These are phyloP conservation scores for Coprinopsis cinerea DNA, from an alignment of 768 basidiomycete species.

Conservation along the genomic window DNA sequence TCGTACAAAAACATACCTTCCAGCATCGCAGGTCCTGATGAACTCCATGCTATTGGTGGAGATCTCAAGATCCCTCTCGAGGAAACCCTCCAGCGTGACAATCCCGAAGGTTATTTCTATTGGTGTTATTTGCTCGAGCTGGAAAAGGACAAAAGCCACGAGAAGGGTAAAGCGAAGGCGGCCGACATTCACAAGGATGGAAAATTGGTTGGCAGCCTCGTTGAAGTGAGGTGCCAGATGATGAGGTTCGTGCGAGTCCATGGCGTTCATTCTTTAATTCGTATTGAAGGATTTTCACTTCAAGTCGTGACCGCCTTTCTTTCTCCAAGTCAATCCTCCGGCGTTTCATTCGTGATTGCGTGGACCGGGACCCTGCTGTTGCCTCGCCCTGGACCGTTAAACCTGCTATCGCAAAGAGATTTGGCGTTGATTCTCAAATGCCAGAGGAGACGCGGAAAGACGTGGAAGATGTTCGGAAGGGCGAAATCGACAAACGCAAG, in stretches of 20 bases:
- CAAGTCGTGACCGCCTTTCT: slow-evolving; percentile 92
- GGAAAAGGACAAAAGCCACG: slow-evolving; percentile 61
- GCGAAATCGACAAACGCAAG: slow-evolving; percentile 90
- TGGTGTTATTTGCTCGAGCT: slow-evolving; percentile 82
- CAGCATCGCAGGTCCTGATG: slow-evolving; percentile 38
- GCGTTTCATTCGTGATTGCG: slow-evolving; percentile 92
- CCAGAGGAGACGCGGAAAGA: slow-evolving; percentile 76
- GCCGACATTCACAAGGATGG: slow-evolving; percentile 38
- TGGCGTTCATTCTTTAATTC: neutral
- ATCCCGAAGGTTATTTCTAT: slow-evolving; percentile 81
- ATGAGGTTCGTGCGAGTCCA: slow-evolving; percentile 59
- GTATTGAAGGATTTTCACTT: slow-evolving; percentile 7
- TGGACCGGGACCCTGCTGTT: slow-evolving; percentile 86
- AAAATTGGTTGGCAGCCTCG: slow-evolving; percentile 67
- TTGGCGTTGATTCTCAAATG: slow-evolving; percentile 82
- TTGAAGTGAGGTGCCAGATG: slow-evolving; percentile 74
- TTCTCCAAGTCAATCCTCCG: slow-evolving; percentile 97
- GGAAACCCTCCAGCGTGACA: slow-evolving; percentile 65
- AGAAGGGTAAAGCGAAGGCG: slow-evolving; percentile 55
- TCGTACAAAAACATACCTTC: slow-evolving; percentile 42
- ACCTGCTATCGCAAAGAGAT: slow-evolving; percentile 72
- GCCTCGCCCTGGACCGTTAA: slow-evolving; percentile 97
- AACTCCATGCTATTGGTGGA: slow-evolving; percentile 66
- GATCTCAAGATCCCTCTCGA: slow-evolving; percentile 74
- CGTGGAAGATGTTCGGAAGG: slow-evolving; percentile 76